phyloP scores from a whole-genome alignment of 2,329 filamentous ascomycete genomes.

The Ophiostoma montium region DNA sequence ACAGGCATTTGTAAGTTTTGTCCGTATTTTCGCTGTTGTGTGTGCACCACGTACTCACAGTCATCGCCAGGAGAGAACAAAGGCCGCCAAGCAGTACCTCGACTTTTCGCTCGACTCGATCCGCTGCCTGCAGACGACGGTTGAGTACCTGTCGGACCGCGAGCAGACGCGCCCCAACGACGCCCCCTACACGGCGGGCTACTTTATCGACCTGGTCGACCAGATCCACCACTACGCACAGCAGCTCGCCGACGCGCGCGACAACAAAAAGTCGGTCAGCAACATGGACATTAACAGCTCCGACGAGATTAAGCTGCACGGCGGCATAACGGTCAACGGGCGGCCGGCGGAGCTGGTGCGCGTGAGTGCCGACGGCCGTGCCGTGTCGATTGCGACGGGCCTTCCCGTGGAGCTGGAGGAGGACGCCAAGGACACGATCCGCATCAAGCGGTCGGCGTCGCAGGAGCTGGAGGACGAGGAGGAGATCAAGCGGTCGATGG shows the following conservation, averaged over 20 bases:
- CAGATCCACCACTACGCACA: conserved; percentile 84
- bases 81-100: conserved; percentile 57
- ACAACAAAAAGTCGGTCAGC: conserved; percentile 19
- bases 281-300: conserved; percentile 42
- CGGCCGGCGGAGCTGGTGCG: conserved; percentile 74
- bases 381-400: conserved; percentile 63
- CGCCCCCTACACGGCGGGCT: conserved; percentile 85
- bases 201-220: conserved; percentile 91
- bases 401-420: conserved; percentile 44
- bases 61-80: conserved; percentile 56
- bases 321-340: conserved; percentile 69
- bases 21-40: conserved; percentile 23
- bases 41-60: conserved; percentile 48
- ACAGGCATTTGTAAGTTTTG: conserved; percentile 77
- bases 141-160: conserved; percentile 70
- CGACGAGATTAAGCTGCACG: conserved; percentile 67
- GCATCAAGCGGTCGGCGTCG: conserved; percentile 52
- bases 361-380: conserved; percentile 64
- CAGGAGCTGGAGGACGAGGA: conserved; percentile 65
- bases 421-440: conserved; percentile 31
- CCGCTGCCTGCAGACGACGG: conserved; percentile 77
- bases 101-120: conserved; percentile 85
- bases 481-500: conserved; percentile 82
- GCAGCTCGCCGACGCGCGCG: conserved; percentile 61
- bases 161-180: conserved; percentile 77